Percentiles rank a stretch among this genome's conserved stretches.
Conservation (phyloP, 768 basidiomycete species). For the Termitomyces sp. region DNA sequence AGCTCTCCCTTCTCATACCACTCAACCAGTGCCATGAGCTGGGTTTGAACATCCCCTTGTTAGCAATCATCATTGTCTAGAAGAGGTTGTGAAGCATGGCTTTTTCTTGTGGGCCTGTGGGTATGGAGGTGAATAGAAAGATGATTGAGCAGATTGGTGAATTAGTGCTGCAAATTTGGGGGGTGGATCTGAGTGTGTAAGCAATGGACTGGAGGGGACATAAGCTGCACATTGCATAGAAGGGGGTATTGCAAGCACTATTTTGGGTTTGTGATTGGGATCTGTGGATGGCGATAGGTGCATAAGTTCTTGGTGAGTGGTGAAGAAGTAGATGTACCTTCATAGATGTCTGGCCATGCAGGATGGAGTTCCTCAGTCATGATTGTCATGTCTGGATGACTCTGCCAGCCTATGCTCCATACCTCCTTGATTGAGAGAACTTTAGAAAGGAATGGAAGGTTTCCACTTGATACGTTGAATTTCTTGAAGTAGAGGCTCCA, state of each 20-base stretch:
- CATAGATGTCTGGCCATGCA: conserved; percentile 80
- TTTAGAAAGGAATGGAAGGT: conserved; percentile 91
- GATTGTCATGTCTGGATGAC: conserved; percentile 86
- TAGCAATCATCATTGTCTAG: conserved; percentile 80
- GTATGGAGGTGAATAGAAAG: conserved; percentile 48
- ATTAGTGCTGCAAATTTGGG: conserved; percentile 78
- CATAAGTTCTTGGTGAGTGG: background rate
- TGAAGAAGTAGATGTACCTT: conserved; percentile 50
- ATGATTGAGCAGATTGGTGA: conserved; percentile 43
- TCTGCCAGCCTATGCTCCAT: conserved; percentile 89
- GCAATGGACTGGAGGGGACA: conserved; percentile 75
- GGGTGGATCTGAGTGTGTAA: conserved; percentile 59
- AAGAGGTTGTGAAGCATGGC: conserved; percentile 74
- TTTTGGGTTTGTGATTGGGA: conserved; percentile 97
- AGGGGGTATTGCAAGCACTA: conserved; percentile 97
- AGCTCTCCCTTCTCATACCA: conserved; percentile 49
- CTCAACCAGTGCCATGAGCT: conserved; percentile 54
- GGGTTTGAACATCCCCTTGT: conserved; percentile 44
- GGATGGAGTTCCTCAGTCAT: conserved; percentile 69
- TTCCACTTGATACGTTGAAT: conserved; percentile 56
- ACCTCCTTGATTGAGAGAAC: conserved; percentile 86
- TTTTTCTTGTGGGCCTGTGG: conserved; percentile 48
- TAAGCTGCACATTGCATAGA: conserved; percentile 91
- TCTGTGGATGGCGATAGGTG: conserved; percentile 41
- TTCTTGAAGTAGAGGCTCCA: conserved; percentile 51